These are phyloP conservation scores for Cordyceps cateniannulata DNA, from an alignment of 2,329 filamentous ascomycete genomes.

Conservation along the genomic window DNA sequence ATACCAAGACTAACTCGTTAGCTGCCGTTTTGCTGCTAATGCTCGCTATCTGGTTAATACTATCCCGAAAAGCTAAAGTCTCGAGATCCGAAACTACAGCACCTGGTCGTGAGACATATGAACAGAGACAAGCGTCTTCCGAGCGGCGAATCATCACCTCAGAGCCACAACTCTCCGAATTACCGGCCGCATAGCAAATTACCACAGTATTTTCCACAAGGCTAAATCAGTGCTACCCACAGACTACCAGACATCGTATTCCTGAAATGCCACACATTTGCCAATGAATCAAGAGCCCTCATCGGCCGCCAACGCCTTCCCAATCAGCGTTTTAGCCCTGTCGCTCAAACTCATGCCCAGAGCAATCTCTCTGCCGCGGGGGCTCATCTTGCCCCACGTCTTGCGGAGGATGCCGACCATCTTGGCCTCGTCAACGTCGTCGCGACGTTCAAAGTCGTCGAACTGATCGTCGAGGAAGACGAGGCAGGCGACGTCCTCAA, in stretches of 20 bases:
- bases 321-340: constrained; percentile 53
- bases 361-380: constrained; percentile 56
- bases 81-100: background rate
- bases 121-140: background rate
- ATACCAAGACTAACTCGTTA: background rate
- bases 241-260: background rate
- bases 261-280: background rate
- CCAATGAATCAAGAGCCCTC: background rate
- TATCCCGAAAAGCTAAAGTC: background rate
- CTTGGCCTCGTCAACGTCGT: constrained; percentile 67
- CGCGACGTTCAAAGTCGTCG: constrained; percentile 65
- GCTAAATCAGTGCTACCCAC: background rate
- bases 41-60: background rate
- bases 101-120: background rate
- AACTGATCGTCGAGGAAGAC: constrained; percentile 87
- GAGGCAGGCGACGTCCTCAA: constrained; percentile 82
- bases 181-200: background rate
- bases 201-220: background rate
- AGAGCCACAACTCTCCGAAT: background rate
- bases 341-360: constrained; percentile 59
- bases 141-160: background rate
- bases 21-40: background rate
- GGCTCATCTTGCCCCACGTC: constrained; percentile 72
- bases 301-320: constrained; percentile 46
- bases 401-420: constrained; percentile 63